phyloP scores from a whole-genome alignment of 1,284 basidiomycete genomes.

The Austropuccinia psidii region DNA sequence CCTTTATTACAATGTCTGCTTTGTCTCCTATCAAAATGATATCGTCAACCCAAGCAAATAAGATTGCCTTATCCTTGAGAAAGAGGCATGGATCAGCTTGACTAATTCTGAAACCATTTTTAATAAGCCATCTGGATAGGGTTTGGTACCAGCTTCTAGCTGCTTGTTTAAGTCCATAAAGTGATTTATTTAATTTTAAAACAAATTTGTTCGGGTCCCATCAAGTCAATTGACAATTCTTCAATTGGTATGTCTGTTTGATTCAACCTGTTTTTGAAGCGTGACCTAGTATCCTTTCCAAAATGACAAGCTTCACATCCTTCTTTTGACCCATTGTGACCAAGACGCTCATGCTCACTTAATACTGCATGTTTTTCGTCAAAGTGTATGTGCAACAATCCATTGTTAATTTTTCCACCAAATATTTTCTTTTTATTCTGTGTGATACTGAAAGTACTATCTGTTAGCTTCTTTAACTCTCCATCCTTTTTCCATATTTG shows the following conservation, averaged over 20 bases:
- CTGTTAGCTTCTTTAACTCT: too few relatives aligned
- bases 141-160: background rate
- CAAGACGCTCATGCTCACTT: too few relatives aligned
- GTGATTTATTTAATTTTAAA: background rate
- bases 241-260: background rate
- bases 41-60: constrained; percentile 27
- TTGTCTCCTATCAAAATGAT: constrained; percentile 18
- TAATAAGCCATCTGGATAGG: background rate
- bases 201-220: background rate
- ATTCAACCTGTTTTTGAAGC: too few relatives aligned
- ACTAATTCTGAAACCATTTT: background rate
- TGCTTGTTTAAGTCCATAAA: constrained; percentile 1
- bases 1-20: background rate
- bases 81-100: background rate
- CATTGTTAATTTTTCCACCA: too few relatives aligned
- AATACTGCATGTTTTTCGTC: too few relatives aligned
- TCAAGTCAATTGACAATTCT: constrained; percentile 3
- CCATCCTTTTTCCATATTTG: too few relatives aligned
- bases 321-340: too few relatives aligned
- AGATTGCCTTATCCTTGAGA: background rate
- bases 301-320: background rate
- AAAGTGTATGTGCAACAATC: too few relatives aligned
- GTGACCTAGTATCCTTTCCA: constrained; percentile 1
- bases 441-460: too few relatives aligned
- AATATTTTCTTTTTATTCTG: too few relatives aligned